Conservation (phyloP, 2,329 filamentous ascomycete genomes). For the Elsinoe ampelina region DNA sequence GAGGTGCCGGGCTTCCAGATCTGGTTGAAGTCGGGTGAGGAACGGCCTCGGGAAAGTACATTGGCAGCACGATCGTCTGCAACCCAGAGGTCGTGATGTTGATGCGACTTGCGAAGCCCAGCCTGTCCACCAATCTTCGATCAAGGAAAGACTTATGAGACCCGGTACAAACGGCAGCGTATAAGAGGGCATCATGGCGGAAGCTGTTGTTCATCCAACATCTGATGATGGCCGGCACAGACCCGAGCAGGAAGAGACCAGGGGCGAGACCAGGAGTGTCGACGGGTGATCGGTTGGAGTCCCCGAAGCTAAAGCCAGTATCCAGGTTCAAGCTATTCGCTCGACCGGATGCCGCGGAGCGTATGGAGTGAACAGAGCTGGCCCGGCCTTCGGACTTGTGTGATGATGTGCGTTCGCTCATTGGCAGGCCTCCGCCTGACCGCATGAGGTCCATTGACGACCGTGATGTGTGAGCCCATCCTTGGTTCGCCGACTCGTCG, state of each 20-base stretch:
- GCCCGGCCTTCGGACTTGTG: slow-evolving; percentile 94
- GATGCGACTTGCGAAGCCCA: slow-evolving; percentile 56
- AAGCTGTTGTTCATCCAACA: slow-evolving; percentile 92
- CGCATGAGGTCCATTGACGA: slow-evolving; percentile 79
- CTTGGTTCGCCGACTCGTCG: slow-evolving; percentile 87
- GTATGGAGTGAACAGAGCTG: slow-evolving; percentile 74
- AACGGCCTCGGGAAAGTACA: slow-evolving; percentile 87
- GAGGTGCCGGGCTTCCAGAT: slow-evolving; percentile 61
- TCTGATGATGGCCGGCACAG: slow-evolving; percentile 86
- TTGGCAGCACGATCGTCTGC: slow-evolving; percentile 62
- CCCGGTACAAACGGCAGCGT: slow-evolving; percentile 85
- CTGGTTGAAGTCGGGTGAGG: slow-evolving; percentile 66
- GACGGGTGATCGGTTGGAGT: slow-evolving; percentile 59
- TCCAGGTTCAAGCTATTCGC: slow-evolving; percentile 85
- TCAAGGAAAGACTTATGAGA: slow-evolving; percentile 83
- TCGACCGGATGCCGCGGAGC: slow-evolving; percentile 66
- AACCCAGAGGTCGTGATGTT: slow-evolving; percentile 40
- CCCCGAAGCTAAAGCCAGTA: slow-evolving; percentile 55
- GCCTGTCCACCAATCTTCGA: slow-evolving; percentile 60
- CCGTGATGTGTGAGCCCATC: slow-evolving; percentile 73
- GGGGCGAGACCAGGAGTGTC: slow-evolving; percentile 69
- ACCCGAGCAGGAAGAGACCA: slow-evolving; percentile 74
- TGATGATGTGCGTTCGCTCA: slow-evolving; percentile 85
- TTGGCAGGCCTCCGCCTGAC: slow-evolving; percentile 64
- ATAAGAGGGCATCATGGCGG: slow-evolving; percentile 78